Evolutionary conservation across 2,329 filamentous ascomycete genomes (phyloP).

Genomic region (Clarireedia paspali): DNA sequence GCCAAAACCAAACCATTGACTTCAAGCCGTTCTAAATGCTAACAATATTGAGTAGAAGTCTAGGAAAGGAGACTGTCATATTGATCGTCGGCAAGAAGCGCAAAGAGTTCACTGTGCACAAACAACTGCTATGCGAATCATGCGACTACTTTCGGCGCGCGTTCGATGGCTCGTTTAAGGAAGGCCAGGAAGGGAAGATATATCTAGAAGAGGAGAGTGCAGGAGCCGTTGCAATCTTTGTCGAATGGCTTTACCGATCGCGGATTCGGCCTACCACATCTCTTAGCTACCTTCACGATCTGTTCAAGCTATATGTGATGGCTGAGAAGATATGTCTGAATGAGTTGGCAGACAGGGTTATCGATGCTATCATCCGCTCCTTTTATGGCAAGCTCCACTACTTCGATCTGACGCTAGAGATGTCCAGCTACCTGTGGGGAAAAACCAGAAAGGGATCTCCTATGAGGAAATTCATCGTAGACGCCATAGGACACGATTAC

Average conservation of each 20-base stretch:
- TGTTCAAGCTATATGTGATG: slow-evolving; percentile 9
- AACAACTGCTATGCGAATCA: neutral
- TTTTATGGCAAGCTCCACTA: too few relatives aligned
- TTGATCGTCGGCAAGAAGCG: neutral
- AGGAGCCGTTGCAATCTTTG: neutral
- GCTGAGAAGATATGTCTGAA: slow-evolving; percentile 6
- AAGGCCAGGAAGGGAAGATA: neutral
- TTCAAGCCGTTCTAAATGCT: neutral
- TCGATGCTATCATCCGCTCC: slow-evolving; percentile 1
- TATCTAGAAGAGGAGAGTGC: neutral
- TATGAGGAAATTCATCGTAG: neutral
- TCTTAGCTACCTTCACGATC: neutral
- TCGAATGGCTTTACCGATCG: slow-evolving; percentile 9
- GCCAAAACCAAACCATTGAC: neutral
- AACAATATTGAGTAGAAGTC: neutral
- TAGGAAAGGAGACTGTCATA: neutral
- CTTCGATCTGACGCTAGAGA: neutral
- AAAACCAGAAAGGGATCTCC: neutral
- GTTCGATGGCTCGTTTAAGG: neutral
- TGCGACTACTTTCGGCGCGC: neutral
- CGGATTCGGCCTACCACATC: neutral
- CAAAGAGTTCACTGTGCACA: neutral
- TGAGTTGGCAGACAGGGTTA: neutral
- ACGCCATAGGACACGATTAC: neutral
- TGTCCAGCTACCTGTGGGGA: neutral